phyloP scores from a whole-genome alignment of 768 basidiomycete species.

The Suillus plorans region DNA sequence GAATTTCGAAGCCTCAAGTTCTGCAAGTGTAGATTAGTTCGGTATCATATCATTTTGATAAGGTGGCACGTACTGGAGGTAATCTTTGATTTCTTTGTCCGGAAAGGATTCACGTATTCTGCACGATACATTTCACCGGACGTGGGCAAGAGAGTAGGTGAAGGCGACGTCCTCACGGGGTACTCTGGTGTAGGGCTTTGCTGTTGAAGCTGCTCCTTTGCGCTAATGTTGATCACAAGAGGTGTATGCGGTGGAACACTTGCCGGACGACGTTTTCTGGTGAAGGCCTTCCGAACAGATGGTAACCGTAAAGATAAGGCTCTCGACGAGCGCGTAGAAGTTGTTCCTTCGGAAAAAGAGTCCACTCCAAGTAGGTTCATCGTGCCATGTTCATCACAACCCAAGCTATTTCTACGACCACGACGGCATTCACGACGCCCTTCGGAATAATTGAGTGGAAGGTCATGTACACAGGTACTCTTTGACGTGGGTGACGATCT shows the following conservation, averaged over 20 bases:
- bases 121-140: conserved; percentile 12
- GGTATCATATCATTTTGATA: background rate
- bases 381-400: conserved; percentile 2
- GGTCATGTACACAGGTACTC: conserved; percentile 6
- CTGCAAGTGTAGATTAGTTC: background rate
- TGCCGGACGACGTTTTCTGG: conserved; percentile 10
- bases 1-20: background rate
- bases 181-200: background rate
- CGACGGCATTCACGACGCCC: conserved; percentile 7
- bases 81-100: conserved; percentile 16
- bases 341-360: background rate
- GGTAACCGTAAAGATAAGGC: conserved; percentile 8
- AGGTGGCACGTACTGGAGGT: background rate
- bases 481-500: background rate
- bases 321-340: conserved; percentile 3
- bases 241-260: conserved; percentile 1
- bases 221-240: background rate
- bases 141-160: background rate
- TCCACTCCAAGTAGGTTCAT: background rate
- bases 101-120: conserved; percentile 18
- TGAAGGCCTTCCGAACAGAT: conserved; percentile 12
- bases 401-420: conserved; percentile 13
- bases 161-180: background rate
- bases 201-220: background rate
- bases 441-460: conserved; percentile 5